phyloP scores from a whole-genome alignment of 106 monocot species.

The Amphibolis antarctica region DNA sequence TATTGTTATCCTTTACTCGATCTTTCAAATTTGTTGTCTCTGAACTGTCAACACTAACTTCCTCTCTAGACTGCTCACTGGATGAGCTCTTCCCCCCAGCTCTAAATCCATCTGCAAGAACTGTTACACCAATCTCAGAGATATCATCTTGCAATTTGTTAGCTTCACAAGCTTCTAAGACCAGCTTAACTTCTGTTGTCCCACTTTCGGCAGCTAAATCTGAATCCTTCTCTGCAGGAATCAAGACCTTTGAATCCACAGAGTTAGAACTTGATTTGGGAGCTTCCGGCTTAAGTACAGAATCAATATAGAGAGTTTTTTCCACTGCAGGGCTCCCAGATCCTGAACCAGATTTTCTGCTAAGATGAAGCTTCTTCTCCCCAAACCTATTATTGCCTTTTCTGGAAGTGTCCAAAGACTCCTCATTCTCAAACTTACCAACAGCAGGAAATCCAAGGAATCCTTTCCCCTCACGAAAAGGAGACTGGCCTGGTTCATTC shows the following conservation, averaged over 20 bases:
- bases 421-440: conserved; percentile 15
- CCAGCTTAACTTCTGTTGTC: conserved; percentile 15
- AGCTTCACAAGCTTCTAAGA: conserved; percentile 9
- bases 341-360: conserved; percentile 27
- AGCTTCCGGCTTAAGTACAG: conserved; percentile 14
- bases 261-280: conserved; percentile 24
- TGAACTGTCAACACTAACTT: conserved; percentile 2
- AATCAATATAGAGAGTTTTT: conserved; percentile 27
- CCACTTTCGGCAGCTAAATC: conserved; percentile 13
- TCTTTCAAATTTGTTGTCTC: conserved; percentile 2
- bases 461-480: conserved; percentile 33
- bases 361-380: conserved; percentile 13
- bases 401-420: conserved; percentile 18
- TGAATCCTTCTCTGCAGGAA: conserved; percentile 12
- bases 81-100: neutral
- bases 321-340: conserved; percentile 27
- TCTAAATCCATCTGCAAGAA: conserved; percentile 4
- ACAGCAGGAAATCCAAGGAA: conserved; percentile 36
- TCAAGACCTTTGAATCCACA: conserved; percentile 2
- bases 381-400: conserved; percentile 21
- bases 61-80: conserved; percentile 1
- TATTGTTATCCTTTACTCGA: conserved; percentile 11
- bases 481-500: conserved; percentile 33
- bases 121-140: neutral
- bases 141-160: conserved; percentile 6